These are phyloP conservation scores for Fusarium torulosum DNA, from an alignment of 2,329 filamentous ascomycete species.

Conservation along the genomic window DNA sequence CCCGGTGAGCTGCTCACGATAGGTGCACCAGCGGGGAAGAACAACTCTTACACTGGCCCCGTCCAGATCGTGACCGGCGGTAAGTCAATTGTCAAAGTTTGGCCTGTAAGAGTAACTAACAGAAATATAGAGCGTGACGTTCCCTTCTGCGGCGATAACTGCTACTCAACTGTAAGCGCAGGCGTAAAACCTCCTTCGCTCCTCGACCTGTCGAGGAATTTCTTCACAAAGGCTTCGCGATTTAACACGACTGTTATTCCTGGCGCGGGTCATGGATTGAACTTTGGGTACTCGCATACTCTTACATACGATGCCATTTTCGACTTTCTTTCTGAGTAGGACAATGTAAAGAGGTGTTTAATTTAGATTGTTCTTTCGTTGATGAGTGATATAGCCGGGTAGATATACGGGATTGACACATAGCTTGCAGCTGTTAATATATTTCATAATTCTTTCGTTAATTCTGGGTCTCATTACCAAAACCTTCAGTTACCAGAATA, in stretches of 20 bases:
- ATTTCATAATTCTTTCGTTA: neutral
- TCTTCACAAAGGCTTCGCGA: constrained; percentile 59
- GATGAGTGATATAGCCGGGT: neutral
- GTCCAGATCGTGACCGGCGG: constrained; percentile 71
- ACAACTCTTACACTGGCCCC: constrained; percentile 63
- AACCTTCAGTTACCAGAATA: neutral
- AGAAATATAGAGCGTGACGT: constrained; percentile 58
- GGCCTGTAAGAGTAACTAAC: constrained; percentile 20
- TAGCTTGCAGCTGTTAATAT: constrained; percentile 9
- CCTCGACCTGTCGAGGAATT: constrained; percentile 56
- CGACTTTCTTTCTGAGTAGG: constrained; percentile 51
- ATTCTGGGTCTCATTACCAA: no score
- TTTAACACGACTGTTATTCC: constrained; percentile 69
- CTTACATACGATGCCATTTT: constrained; percentile 54
- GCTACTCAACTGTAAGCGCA: constrained; percentile 58
- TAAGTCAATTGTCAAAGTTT: constrained; percentile 41
- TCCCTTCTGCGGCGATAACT: constrained; percentile 74
- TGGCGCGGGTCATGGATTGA: constrained; percentile 64
- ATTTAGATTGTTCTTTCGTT: neutral
- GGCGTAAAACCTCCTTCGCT: constrained; percentile 55
- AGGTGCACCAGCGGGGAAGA: constrained; percentile 52
- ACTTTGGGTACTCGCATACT: constrained; percentile 56
- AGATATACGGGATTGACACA: neutral
- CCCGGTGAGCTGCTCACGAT: constrained; percentile 71
- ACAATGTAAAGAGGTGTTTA: neutral